Evolutionary conservation across 2,329 filamentous ascomycete genomes (phyloP).

Genomic region (Monilinia laxa): DNA sequence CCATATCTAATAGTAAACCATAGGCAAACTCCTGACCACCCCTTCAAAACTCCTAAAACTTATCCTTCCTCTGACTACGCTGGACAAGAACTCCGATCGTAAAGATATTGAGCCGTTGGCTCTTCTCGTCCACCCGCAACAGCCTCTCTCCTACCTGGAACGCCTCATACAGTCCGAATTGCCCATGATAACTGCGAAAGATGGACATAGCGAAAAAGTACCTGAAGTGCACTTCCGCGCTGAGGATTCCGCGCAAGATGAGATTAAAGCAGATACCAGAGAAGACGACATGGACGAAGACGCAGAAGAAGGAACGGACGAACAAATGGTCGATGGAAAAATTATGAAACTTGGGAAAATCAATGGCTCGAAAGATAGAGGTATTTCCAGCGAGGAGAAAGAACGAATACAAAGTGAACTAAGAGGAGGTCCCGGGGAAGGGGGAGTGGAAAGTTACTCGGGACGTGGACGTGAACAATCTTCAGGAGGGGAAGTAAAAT

Average conservation of each 20-base stretch:
- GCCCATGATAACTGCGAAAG: constrained; percentile 58
- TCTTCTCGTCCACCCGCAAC: constrained; percentile 82
- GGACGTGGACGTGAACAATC: constrained; percentile 57
- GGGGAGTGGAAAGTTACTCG: constrained; percentile 68
- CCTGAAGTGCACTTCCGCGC: constrained; percentile 78
- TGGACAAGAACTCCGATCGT: constrained; percentile 57
- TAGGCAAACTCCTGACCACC: constrained; percentile 76
- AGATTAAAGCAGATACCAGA: constrained; percentile 44
- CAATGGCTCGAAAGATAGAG: constrained; percentile 30
- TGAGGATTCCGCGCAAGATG: constrained; percentile 67
- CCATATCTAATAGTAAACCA: background rate
- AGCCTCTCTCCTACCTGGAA: constrained; percentile 87
- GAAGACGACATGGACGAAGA: constrained; percentile 39
- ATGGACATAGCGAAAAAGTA: constrained; percentile 62
- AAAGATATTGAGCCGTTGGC: constrained; percentile 81
- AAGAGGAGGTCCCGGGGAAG: constrained; percentile 52
- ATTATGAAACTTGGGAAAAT: constrained; percentile 42
- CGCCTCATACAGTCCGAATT: constrained; percentile 86
- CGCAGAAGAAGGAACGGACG: constrained; percentile 46
- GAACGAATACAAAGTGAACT: constrained; percentile 45
- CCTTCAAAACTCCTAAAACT: constrained; percentile 44
- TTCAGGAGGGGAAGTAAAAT: constrained; percentile 47
- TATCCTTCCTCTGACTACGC: constrained; percentile 46
- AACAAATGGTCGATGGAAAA: constrained; percentile 51
- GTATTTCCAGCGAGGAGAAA: constrained; percentile 36